phyloP scores from a whole-genome alignment of 1,139 yeast species.

The Eremothecium coryli region DNA sequence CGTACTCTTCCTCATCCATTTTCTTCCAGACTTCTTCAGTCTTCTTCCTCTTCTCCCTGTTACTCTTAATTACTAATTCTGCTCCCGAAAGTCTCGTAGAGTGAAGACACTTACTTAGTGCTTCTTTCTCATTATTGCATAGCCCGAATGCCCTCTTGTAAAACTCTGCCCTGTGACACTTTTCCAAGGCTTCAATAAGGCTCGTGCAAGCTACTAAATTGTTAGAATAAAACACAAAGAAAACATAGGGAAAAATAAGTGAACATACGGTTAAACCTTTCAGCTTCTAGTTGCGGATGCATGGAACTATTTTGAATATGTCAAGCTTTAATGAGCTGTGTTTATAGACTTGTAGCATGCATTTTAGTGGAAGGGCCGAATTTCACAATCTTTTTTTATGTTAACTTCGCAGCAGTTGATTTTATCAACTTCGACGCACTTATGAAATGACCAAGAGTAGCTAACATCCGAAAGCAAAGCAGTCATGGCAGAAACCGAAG shows the following conservation, averaged over 20 bases:
- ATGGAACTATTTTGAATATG: constrained; percentile 21
- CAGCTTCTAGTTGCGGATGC: constrained; percentile 38
- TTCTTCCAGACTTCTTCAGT: constrained; percentile 50
- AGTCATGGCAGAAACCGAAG: not conserved
- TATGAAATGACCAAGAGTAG: not conserved
- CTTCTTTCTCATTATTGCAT: constrained; percentile 80
- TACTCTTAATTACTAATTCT: constrained; percentile 48
- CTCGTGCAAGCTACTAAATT: constrained; percentile 52
- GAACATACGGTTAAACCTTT: constrained; percentile 34
- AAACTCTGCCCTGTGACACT: constrained; percentile 72
- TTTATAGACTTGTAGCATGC: not conserved
- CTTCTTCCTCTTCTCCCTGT: constrained; percentile 47
- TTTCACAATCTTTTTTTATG: not conserved
- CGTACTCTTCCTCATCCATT: constrained; percentile 68
- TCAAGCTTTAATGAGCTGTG: too few relatives aligned
- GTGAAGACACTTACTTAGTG: constrained; percentile 68
- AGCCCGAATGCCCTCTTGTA: constrained; percentile 69
- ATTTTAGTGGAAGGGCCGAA: not conserved
- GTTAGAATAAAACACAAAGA: constrained; percentile 7
- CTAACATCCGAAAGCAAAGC: not conserved
- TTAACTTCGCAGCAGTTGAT: not conserved
- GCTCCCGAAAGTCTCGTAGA: constrained; percentile 64
- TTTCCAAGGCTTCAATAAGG: constrained; percentile 78
- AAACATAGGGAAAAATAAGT: not conserved
- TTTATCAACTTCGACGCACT: not conserved